A percentile compares a stretch with the other conserved stretches of the same genome.
phyloP scores from a whole-genome alignment of 192 early-diverging fungal genomes.

The Geosiphon pyriformis region DNA sequence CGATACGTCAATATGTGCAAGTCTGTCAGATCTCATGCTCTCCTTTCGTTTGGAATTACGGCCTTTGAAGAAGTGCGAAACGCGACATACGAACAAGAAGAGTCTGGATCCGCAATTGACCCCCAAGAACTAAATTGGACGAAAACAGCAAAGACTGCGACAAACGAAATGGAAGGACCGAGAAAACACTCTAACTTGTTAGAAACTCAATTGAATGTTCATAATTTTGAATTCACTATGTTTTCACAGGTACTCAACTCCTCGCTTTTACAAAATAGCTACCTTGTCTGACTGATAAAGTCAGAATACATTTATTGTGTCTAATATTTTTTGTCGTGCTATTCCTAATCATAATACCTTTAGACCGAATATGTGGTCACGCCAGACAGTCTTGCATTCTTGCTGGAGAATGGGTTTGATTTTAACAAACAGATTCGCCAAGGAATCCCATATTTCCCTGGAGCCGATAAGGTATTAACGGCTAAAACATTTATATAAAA shows the following conservation, averaged over 20 bases:
- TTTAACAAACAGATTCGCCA: constrained; percentile 67
- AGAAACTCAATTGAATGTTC: constrained; percentile 36
- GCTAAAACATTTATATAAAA: not conserved
- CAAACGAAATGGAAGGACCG: too few relatives aligned
- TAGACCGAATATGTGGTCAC: constrained; percentile 62
- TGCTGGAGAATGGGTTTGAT: constrained; percentile 83
- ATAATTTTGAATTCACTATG: constrained; percentile 56
- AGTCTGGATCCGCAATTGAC: not conserved
- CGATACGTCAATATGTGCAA: constrained; percentile 71
- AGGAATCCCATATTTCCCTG: constrained; percentile 76
- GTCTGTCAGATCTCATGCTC: constrained; percentile 66
- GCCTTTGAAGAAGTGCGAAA: constrained; percentile 43
- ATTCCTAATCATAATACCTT: not conserved
- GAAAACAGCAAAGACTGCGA: too few relatives aligned
- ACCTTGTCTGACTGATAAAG: too few relatives aligned
- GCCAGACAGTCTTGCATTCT: constrained; percentile 67
- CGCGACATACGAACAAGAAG: not conserved
- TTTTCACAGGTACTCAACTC: constrained; percentile 31
- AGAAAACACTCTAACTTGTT: not conserved
- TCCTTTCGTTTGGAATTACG: constrained; percentile 82
- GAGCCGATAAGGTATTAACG: constrained; percentile 33
- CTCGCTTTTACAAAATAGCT: too few relatives aligned
- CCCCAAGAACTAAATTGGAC: too few relatives aligned
- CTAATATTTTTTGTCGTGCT: not conserved
- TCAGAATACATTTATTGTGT: not conserved